A percentile compares a stretch with the other conserved stretches of the same genome.
Conservation (phyloP, 2,329 filamentous ascomycete genomes). For the Clarireedia monteithiana region DNA sequence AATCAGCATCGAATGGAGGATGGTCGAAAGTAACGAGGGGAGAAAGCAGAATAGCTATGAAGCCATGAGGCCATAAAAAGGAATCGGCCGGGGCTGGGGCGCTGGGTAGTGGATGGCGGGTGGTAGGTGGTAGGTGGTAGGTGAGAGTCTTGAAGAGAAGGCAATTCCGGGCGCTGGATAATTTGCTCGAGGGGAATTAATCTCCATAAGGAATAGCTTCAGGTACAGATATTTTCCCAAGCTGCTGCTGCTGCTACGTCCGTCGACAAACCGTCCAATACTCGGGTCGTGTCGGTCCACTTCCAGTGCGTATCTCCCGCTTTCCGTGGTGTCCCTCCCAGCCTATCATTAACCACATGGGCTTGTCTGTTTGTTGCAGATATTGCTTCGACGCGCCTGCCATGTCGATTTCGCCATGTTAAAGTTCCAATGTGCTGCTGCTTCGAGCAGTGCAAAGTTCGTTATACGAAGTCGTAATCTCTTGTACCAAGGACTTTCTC, state of each 20-base stretch:
- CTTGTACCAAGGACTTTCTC: neutral
- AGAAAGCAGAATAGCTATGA: too few species aligned
- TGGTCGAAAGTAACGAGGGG: too few species aligned
- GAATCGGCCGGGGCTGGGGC: neutral
- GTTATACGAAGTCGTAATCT: neutral
- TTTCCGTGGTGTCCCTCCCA: neutral
- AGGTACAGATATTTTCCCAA: slow-evolving; percentile 1
- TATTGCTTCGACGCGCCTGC: neutral
- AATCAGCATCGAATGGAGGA: too few species aligned
- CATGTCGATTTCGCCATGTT: too few species aligned
- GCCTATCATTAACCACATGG: slow-evolving; percentile 4
- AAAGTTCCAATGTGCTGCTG: too few species aligned
- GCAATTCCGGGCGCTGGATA: neutral
- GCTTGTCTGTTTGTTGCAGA: neutral
- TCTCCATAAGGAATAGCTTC: slow-evolving; percentile 3
- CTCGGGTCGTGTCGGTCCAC: neutral
- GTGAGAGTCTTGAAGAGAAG: neutral
- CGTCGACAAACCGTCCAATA: slow-evolving; percentile 1
- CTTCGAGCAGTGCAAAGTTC: too few species aligned
- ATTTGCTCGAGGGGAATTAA: neutral
- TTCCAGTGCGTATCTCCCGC: neutral
- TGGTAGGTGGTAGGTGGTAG: neutral
- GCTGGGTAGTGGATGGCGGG: neutral
- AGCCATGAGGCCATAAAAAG: too few species aligned
- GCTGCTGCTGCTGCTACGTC: neutral